phyloP scores from a whole-genome alignment of 495 filamentous ascomycete species.

The Hypoxylon rickii region DNA sequence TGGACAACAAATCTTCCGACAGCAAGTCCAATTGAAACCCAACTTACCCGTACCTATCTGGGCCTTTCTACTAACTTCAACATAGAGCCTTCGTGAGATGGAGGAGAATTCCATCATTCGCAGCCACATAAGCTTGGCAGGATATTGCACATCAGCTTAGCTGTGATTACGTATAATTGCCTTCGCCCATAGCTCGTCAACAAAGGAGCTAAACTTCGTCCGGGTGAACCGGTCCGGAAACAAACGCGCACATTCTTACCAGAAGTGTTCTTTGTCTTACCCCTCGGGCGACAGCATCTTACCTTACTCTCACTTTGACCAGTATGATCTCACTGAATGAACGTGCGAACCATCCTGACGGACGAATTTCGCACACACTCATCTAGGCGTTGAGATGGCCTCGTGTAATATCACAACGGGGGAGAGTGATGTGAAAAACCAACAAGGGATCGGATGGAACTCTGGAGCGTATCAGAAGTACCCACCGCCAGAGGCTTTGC shows the following conservation, averaged over 20 bases:
- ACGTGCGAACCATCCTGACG: neutral
- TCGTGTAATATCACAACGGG: neutral
- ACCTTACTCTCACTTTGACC: neutral
- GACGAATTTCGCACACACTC: neutral
- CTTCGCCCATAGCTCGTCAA: slow-evolving; percentile 5
- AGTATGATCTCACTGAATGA: neutral
- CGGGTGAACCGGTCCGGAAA: slow-evolving; percentile 1
- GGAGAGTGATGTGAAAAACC: neutral
- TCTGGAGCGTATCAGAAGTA: slow-evolving; percentile 2
- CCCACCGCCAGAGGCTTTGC: slow-evolving; percentile 19
- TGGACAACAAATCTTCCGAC: too few relatives aligned
- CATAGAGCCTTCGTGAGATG: too few relatives aligned
- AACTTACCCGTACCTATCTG: too few relatives aligned
- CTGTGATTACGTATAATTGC: neutral
- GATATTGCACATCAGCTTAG: too few relatives aligned
- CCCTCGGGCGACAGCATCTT: neutral
- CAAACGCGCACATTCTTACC: neutral
- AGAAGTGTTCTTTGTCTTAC: neutral
- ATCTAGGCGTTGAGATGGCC: slow-evolving; percentile 7
- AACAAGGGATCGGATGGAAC: neutral
- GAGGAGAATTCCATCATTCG: too few relatives aligned
- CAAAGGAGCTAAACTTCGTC: slow-evolving; percentile 2
- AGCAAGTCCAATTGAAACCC: too few relatives aligned
- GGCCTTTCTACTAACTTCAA: too few relatives aligned
- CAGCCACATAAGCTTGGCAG: too few relatives aligned